phyloP scores from a whole-genome alignment of 2,329 filamentous ascomycete species.

The Xylariaceae sp. region DNA sequence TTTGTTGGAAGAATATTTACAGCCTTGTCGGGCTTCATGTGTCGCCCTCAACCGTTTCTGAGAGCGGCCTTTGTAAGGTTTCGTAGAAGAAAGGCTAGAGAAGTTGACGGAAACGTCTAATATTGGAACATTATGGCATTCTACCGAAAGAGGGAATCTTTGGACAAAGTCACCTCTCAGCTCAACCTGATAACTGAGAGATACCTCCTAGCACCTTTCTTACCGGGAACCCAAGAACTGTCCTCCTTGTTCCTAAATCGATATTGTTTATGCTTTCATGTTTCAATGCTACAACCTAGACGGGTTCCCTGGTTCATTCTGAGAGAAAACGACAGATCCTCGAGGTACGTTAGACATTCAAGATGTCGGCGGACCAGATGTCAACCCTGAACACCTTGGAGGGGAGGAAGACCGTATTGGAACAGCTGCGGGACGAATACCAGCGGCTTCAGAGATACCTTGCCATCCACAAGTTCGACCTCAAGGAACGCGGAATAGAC shows the following conservation, averaged over 20 bases:
- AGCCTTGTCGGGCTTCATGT: not conserved
- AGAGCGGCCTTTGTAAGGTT: conserved; percentile 12
- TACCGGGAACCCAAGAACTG: not conserved
- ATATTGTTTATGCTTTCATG: not conserved
- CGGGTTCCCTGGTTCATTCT: not conserved
- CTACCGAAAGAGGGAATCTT: conserved; percentile 19
- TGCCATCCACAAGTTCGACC: conserved; percentile 10
- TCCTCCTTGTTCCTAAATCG: conserved; percentile 1
- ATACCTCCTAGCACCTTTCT: conserved; percentile 3
- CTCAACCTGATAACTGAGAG: conserved; percentile 18
- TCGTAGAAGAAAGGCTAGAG: not conserved
- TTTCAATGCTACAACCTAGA: not conserved
- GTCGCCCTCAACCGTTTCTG: not conserved
- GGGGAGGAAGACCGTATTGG: not conserved
- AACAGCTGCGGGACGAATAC: conserved; percentile 1
- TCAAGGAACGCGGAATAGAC: not conserved
- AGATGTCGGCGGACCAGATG: not conserved
- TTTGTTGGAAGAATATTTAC: conserved; percentile 14
- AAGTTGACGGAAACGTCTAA: conserved; percentile 23
- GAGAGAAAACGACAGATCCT: not conserved
- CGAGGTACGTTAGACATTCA: not conserved
- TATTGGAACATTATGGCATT: conserved; percentile 2
- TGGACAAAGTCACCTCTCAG: conserved; percentile 18
- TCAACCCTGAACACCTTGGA: not conserved
- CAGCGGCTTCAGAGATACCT: conserved; percentile 3